Conservation (phyloP, 2,329 filamentous ascomycete genomes). For the Penicillium brasilianum region DNA sequence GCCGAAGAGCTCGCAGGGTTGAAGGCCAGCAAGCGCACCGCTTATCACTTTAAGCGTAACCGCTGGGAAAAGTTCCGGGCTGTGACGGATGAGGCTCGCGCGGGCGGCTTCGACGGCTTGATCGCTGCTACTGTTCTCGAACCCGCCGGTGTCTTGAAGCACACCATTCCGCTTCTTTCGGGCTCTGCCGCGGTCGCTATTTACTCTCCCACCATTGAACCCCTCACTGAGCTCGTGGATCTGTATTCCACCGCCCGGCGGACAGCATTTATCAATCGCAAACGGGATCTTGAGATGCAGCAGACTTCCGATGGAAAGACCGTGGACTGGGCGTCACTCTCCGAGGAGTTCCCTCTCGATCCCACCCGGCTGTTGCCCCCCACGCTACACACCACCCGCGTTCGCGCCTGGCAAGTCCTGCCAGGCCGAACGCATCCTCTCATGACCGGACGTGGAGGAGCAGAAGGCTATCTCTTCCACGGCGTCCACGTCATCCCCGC, state of each 20-base stretch:
- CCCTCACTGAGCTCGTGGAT: slow-evolving; percentile 77
- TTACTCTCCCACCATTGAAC: slow-evolving; percentile 81
- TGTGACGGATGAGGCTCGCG: slow-evolving; percentile 74
- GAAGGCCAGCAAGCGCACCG: slow-evolving; percentile 82
- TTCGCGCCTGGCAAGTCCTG: slow-evolving; percentile 85
- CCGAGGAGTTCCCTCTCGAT: slow-evolving; percentile 83
- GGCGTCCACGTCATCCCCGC: slow-evolving; percentile 80
- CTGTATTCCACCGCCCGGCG: slow-evolving; percentile 81
- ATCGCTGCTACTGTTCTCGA: slow-evolving; percentile 85
- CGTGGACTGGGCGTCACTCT: slow-evolving; percentile 32
- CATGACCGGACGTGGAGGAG: slow-evolving; percentile 86
- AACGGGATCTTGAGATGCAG: slow-evolving; percentile 36
- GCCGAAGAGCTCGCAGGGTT: slow-evolving; percentile 68
- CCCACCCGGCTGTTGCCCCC: slow-evolving; percentile 81
- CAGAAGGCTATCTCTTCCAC: slow-evolving; percentile 89
- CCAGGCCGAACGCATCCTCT: slow-evolving; percentile 90
- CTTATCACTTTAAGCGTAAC: slow-evolving; percentile 86
- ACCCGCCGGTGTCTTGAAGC: slow-evolving; percentile 72
- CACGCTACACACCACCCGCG: slow-evolving; percentile 78
- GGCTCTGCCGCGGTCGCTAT: slow-evolving; percentile 85
- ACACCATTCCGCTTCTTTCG: slow-evolving; percentile 77
- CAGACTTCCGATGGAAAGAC: slow-evolving; percentile 16
- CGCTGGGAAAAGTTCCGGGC: slow-evolving; percentile 75
- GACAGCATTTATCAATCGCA: slow-evolving; percentile 66
- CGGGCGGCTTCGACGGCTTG: slow-evolving; percentile 81